Conservation (phyloP, 495 filamentous ascomycete species). For the Neurospora sp. region DNA sequence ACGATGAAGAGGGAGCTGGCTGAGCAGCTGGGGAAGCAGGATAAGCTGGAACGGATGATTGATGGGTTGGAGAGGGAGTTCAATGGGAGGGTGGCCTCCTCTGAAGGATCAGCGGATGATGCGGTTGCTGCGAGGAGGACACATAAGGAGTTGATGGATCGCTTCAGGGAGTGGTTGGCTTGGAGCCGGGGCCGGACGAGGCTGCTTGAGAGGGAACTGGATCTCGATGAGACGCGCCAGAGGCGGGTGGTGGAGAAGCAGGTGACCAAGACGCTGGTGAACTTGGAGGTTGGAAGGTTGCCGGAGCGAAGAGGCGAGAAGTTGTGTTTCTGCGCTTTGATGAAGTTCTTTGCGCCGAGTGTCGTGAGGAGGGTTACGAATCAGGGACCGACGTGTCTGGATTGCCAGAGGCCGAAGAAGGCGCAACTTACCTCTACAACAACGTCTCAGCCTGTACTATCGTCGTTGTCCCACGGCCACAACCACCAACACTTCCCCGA, state of each 20-base stretch:
- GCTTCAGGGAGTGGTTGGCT: neutral
- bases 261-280: neutral
- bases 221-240: neutral
- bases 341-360: neutral
- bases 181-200: neutral
- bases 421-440: neutral
- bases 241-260: neutral
- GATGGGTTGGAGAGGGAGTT: neutral
- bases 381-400: neutral
- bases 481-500: constrained; percentile 5
- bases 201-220: neutral
- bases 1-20: neutral
- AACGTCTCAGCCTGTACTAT: neutral
- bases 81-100: neutral
- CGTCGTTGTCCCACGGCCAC: constrained; percentile 14
- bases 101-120: neutral
- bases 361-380: neutral
- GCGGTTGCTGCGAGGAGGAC: neutral
- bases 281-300: neutral
- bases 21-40: neutral
- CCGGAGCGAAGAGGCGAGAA: neutral
- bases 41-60: neutral
- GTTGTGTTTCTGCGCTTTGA: neutral
- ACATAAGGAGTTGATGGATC: neutral
- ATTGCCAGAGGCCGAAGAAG: neutral